Conservation (phyloP, 805 yeast genomes). For the Metschnikowia borealis region DNA sequence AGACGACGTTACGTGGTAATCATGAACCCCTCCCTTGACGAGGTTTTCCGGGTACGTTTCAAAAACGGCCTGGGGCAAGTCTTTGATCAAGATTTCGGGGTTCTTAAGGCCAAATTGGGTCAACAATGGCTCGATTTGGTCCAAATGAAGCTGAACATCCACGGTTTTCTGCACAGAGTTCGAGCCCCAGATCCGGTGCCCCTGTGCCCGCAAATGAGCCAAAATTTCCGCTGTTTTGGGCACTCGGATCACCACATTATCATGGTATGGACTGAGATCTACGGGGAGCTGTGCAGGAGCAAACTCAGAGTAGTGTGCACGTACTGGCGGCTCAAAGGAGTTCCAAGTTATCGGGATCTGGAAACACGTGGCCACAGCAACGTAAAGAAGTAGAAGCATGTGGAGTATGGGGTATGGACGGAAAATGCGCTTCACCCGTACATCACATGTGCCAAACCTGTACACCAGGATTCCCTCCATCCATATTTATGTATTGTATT, state of each 20-base stretch:
- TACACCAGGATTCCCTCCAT: neutral
- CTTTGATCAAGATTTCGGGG: constrained; percentile 44
- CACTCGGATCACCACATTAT: constrained; percentile 45
- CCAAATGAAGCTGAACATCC: constrained; percentile 39
- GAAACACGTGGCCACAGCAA: constrained; percentile 6
- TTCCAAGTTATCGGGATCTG: constrained; percentile 13
- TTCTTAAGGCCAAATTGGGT: constrained; percentile 22
- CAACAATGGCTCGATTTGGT: constrained; percentile 12
- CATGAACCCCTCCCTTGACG: constrained; percentile 3
- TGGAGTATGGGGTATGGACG: neutral
- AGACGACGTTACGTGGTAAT: neutral
- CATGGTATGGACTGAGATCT: constrained; percentile 37
- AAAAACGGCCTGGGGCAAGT: constrained; percentile 52
- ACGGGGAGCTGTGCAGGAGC: constrained; percentile 32
- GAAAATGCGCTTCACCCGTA: constrained; percentile 7
- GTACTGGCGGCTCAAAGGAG: neutral
- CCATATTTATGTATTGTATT: neutral
- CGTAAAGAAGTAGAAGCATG: constrained; percentile 5
- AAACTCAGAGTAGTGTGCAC: constrained; percentile 31
- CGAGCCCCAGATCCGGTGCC: constrained; percentile 47
- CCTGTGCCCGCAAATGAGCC: constrained; percentile 15
- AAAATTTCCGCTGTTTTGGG: constrained; percentile 21
- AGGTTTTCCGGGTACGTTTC: constrained; percentile 48
- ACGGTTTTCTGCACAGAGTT: constrained; percentile 37
- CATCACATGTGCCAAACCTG: neutral